Percentiles rank a stretch among this genome's conserved stretches.
phyloP scores from a whole-genome alignment of 2,329 filamentous ascomycete species.

The Aureobasidium subglaciale region DNA sequence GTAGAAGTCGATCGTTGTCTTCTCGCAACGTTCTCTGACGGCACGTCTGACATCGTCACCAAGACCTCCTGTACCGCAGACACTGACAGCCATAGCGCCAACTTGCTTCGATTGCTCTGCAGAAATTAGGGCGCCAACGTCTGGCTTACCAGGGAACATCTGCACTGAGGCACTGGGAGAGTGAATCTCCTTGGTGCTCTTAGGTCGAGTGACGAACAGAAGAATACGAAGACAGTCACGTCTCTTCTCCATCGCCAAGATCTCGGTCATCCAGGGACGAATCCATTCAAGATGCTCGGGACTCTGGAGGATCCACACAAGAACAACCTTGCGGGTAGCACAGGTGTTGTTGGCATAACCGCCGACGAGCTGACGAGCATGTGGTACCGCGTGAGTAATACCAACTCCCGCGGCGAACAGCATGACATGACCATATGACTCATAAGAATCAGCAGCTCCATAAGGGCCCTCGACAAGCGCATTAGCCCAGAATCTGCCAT shows the following conservation, averaged over 20 bases:
- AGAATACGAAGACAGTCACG: slow-evolving; percentile 78
- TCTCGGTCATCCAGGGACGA: slow-evolving; percentile 80
- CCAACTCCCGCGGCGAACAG: slow-evolving; percentile 89
- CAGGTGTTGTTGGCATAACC: slow-evolving; percentile 61
- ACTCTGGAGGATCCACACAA: slow-evolving; percentile 90
- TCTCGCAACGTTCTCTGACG: slow-evolving; percentile 57
- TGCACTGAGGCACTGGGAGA: slow-evolving; percentile 73
- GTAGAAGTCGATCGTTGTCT: slow-evolving; percentile 66
- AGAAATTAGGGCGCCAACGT: slow-evolving; percentile 68
- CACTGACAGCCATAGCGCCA: slow-evolving; percentile 82
- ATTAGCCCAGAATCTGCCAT: slow-evolving; percentile 52
- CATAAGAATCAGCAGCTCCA: slow-evolving; percentile 59
- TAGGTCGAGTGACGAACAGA: slow-evolving; percentile 83
- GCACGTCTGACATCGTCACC: slow-evolving; percentile 67
- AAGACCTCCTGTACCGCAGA: slow-evolving; percentile 67
- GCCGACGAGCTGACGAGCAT: slow-evolving; percentile 60
- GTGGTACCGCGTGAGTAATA: slow-evolving; percentile 91
- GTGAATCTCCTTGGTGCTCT: slow-evolving; percentile 72
- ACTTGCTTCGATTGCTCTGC: slow-evolving; percentile 76
- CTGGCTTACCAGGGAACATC: slow-evolving; percentile 86
- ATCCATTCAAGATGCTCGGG: slow-evolving; percentile 90
- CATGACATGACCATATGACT: slow-evolving; percentile 86
- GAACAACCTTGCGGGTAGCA: slow-evolving; percentile 71
- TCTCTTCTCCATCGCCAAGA: slow-evolving; percentile 72
- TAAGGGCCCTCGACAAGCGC: slow-evolving; percentile 60